A percentile compares a stretch with the other conserved stretches of the same genome.
phyloP scores from a whole-genome alignment of 306 rosid genomes.

The Vigna nakashimae region DNA sequence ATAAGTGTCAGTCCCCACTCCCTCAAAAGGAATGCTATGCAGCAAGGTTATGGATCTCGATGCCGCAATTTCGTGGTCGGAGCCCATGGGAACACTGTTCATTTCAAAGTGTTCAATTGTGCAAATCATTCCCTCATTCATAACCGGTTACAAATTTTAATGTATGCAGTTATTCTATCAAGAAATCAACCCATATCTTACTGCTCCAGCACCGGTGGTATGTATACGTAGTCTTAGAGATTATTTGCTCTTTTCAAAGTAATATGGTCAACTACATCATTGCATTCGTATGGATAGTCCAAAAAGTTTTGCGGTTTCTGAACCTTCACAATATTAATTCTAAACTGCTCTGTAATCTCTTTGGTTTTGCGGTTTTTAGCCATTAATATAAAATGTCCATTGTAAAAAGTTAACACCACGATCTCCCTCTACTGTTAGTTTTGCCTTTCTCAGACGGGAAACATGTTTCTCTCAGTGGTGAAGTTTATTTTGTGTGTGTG shows the following conservation, averaged over 20 bases:
- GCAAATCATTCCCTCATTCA: constrained; percentile 31
- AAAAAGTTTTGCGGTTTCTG: constrained; percentile 33
- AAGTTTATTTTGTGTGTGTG: constrained; percentile 4
- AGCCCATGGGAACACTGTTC: constrained; percentile 53
- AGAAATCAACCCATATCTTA: constrained; percentile 35
- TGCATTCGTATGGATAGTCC: constrained; percentile 28
- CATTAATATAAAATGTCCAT: neutral
- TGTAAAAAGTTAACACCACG: constrained; percentile 3
- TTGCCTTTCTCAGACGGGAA: neutral
- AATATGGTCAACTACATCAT: constrained; percentile 31
- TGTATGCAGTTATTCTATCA: constrained; percentile 34
- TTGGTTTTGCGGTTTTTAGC: constrained; percentile 23
- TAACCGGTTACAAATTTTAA: constrained; percentile 34
- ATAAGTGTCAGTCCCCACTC: constrained; percentile 30
- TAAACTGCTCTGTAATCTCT: neutral
- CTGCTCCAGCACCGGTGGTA: constrained; percentile 4
- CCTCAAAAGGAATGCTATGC: constrained; percentile 49
- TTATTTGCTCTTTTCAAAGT: constrained; percentile 38
- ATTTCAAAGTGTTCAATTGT: constrained; percentile 27
- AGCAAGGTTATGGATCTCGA: constrained; percentile 57
- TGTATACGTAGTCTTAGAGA: neutral
- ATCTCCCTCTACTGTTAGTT: neutral
- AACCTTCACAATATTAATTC: constrained; percentile 14
- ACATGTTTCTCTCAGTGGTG: neutral
- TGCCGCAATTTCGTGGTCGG: constrained; percentile 64